Conservation (phyloP, 2,329 filamentous ascomycete species). For the Talaromyces piceae region DNA sequence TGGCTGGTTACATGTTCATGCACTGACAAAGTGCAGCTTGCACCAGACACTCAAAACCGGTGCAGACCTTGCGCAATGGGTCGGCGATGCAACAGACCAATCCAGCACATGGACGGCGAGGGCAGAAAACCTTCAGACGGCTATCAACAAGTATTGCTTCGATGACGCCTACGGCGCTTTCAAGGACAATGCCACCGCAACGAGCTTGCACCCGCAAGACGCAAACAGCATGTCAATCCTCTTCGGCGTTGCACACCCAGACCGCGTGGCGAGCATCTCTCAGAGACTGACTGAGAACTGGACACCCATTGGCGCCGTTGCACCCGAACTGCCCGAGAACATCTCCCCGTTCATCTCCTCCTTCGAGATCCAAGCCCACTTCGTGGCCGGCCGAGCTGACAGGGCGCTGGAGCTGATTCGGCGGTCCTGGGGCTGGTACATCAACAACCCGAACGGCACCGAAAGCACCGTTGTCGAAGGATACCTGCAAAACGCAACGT, state of each 20-base stretch:
- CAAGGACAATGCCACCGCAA: slow-evolving; percentile 46
- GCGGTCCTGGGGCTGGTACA: slow-evolving; percentile 54
- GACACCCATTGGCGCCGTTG: slow-evolving; percentile 48
- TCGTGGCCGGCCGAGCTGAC: slow-evolving; percentile 40
- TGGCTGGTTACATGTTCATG: neutral
- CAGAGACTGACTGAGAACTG: slow-evolving; percentile 44
- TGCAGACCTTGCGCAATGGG: slow-evolving; percentile 43
- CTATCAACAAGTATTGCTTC: slow-evolving; percentile 45
- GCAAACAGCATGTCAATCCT: slow-evolving; percentile 51
- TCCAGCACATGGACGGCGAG: slow-evolving; percentile 34
- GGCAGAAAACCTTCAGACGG: slow-evolving; percentile 36
- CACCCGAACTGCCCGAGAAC: slow-evolving; percentile 51
- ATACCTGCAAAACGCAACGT: slow-evolving; percentile 49
- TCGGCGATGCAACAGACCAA: slow-evolving; percentile 35
- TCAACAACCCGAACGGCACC: slow-evolving; percentile 51
- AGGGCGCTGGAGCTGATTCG: slow-evolving; percentile 52
- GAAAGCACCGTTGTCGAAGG: slow-evolving; percentile 54
- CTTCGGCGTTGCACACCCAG: slow-evolving; percentile 38
- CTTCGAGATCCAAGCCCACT: slow-evolving; percentile 53
- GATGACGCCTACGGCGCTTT: slow-evolving; percentile 44
- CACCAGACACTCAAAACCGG: slow-evolving; percentile 50
- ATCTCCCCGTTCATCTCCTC: slow-evolving; percentile 53
- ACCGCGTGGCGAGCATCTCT: slow-evolving; percentile 36
- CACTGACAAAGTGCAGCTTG: slow-evolving; percentile 20
- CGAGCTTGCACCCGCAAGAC: slow-evolving; percentile 52